Percentiles rank a stretch among this genome's conserved stretches.
phyloP scores from a whole-genome alignment of 345 rosid species.

The Gossypium australe region DNA sequence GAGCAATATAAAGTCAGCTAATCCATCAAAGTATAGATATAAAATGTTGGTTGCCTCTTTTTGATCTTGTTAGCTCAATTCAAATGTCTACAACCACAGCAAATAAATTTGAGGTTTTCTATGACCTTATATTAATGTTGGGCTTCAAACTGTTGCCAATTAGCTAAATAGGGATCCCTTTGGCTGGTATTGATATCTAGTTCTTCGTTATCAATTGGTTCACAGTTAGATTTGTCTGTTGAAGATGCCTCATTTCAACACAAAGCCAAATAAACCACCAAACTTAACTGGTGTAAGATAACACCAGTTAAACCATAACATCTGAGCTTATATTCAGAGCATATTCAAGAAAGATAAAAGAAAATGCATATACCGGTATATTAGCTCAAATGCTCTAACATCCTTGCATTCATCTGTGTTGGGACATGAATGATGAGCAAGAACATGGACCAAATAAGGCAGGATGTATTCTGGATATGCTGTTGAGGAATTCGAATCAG shows the following conservation, averaged over 20 bases:
- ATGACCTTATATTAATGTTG: neutral
- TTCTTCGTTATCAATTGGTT: neutral
- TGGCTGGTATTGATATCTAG: neutral
- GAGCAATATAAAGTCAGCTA: neutral
- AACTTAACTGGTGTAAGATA: neutral
- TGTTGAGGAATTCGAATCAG: slow-evolving; percentile 50
- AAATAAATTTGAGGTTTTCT: neutral
- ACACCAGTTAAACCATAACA: neutral
- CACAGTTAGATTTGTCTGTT: neutral
- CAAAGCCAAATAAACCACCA: neutral
- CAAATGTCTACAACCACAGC: neutral
- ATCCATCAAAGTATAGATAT: neutral
- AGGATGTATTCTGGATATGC: slow-evolving; percentile 66
- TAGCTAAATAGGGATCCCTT: neutral
- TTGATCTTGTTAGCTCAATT: neutral
- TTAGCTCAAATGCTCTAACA: slow-evolving; percentile 65
- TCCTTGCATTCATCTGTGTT: slow-evolving; percentile 72
- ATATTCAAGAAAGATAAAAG: slow-evolving; percentile 8
- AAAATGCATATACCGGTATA: slow-evolving; percentile 52
- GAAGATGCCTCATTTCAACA: neutral
- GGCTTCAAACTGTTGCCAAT: neutral
- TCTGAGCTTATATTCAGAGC: neutral
- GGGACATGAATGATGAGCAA: slow-evolving; percentile 93
- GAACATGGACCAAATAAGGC: slow-evolving; percentile 66
- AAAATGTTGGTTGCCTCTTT: neutral